phyloP scores from a whole-genome alignment of 2,329 filamentous ascomycete genomes.

The Neonectria ditissima region DNA sequence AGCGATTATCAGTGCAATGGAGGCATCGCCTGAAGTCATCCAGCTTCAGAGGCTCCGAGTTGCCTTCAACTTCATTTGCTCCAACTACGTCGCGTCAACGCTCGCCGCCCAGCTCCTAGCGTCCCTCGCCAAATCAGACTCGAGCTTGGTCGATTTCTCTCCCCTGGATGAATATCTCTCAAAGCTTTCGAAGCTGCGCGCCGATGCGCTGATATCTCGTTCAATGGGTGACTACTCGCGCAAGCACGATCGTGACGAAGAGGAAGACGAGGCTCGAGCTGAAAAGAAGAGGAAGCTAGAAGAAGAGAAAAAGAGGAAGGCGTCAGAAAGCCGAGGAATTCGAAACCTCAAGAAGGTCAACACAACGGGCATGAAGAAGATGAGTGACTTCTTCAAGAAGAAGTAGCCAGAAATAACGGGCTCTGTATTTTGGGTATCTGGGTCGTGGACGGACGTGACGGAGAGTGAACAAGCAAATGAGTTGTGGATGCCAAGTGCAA shows the following conservation, averaged over 20 bases:
- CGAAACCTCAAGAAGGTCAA: slow-evolving; percentile 90
- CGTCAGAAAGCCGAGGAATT: slow-evolving; percentile 78
- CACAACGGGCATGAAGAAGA: slow-evolving; percentile 93
- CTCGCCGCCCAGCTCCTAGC: slow-evolving; percentile 58
- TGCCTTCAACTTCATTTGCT: slow-evolving; percentile 73
- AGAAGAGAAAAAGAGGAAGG: slow-evolving; percentile 88
- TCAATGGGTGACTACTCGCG: slow-evolving; percentile 77
- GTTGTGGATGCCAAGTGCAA: slow-evolving; percentile 10
- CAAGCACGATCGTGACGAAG: slow-evolving; percentile 76
- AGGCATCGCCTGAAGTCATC: slow-evolving; percentile 61
- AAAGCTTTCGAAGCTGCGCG: slow-evolving; percentile 73
- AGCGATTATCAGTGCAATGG: slow-evolving; percentile 55
- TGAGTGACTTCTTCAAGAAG: slow-evolving; percentile 94
- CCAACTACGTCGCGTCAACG: slow-evolving; percentile 66
- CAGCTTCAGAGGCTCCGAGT: slow-evolving; percentile 73
- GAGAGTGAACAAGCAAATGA: slow-evolving; percentile 3
- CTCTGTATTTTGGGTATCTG: slow-evolving; percentile 49
- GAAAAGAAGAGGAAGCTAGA: slow-evolving; percentile 89
- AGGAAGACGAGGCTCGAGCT: slow-evolving; percentile 71
- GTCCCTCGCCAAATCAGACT: slow-evolving; percentile 52
- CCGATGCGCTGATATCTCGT: slow-evolving; percentile 77
- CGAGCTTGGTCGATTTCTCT: slow-evolving; percentile 69
- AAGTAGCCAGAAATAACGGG: slow-evolving; percentile 48
- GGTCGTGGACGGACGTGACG: slow-evolving; percentile 32
- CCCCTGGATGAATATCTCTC: slow-evolving; percentile 78